Percentiles rank a stretch among this genome's conserved stretches.
These are phyloP conservation scores for Elaeis guineensis DNA, from an alignment of 176 grass and related monocot genomes.

Conservation along the genomic window DNA sequence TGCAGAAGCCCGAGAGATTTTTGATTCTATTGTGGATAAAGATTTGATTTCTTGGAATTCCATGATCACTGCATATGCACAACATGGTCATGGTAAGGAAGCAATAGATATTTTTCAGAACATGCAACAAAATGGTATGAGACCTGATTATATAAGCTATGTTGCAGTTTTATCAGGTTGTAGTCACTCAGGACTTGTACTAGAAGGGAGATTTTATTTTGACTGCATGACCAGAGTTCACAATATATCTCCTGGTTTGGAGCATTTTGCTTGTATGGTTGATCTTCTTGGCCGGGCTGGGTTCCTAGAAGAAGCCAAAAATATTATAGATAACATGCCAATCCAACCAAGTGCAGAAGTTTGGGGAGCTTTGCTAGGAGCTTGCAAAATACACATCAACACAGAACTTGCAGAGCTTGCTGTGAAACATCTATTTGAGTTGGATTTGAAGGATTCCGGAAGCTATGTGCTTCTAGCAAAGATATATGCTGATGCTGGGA, in stretches of 20 bases:
- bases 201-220: constrained; percentile 77
- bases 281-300: constrained; percentile 83
- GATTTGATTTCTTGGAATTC: constrained; percentile 96
- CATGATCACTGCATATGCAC: constrained; percentile 94
- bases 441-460: constrained; percentile 75
- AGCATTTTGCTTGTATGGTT: constrained; percentile 94
- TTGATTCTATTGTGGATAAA: constrained; percentile 52
- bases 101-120: constrained; percentile 55
- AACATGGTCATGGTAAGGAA: constrained; percentile 82
- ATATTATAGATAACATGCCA: constrained; percentile 65
- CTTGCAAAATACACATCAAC: constrained; percentile 67
- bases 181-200: constrained; percentile 73
- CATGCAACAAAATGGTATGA: constrained; percentile 48
- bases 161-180: constrained; percentile 80
- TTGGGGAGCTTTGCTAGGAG: constrained; percentile 80
- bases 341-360: constrained; percentile 73
- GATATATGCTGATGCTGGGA: constrained; percentile 76
- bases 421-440: constrained; percentile 61
- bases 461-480: constrained; percentile 87
- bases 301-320: constrained; percentile 64
- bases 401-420: constrained; percentile 64
- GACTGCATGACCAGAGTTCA: constrained; percentile 60
- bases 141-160: constrained; percentile 95
- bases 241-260: constrained; percentile 56
- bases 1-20: constrained; percentile 55